Base-by-base conservation (phyloP, 2,329 filamentous ascomycete genomes). In the Neofusicoccum umdonicola region DNA sequence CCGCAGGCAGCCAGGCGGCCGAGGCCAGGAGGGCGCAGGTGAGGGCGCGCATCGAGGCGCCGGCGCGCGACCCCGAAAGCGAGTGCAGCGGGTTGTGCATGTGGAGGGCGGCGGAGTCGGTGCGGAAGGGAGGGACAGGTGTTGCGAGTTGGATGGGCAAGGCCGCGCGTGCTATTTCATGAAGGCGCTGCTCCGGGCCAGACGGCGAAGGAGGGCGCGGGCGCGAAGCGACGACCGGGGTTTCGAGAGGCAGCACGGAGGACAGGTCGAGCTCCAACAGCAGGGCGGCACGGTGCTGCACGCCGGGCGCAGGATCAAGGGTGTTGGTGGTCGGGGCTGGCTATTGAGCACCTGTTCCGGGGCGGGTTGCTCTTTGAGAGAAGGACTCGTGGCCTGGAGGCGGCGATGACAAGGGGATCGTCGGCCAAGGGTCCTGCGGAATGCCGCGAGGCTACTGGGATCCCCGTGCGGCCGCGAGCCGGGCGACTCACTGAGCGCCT, bases 161-260 rank as follows among this genome's bases (percentile, higher is more conserved):
- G 56, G 66, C 66, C 60, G 61, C 66, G 70, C 62, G 68, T 74
- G 70, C 73, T 77, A 76, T 76, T 68, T 71, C 76, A 78, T 77
- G 69, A 70, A 67, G 60, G 63, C 61, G 51, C 44, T 48, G 63
- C 27, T 57, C 52, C 44, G 62, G 52, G 52, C 51, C 22, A 31
- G 41, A 35, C 58, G 44, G 35, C 42, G 42, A 37, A 45, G 42
- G 42, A 60, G 56, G 34, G 41, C 17, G 56, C 39, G 56, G 31
- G 56, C 56, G 56, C 41, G 56, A 60, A 37, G 12, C 37, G 35
- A 34, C 13, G 15, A 62, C 22, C 39, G 54, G 39, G 47, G 58
- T 50, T 35, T 45, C 52, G 42, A 50, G 60, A 34, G 50, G 48
- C 35, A 41, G 44, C 52, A 56, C 37, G 19, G 27, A 19, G 52